Percentiles rank a stretch among this genome's conserved stretches.
These are phyloP conservation scores for Ceratopteris richardii DNA, from an alignment of 75 land plant species.

Conservation along the genomic window DNA sequence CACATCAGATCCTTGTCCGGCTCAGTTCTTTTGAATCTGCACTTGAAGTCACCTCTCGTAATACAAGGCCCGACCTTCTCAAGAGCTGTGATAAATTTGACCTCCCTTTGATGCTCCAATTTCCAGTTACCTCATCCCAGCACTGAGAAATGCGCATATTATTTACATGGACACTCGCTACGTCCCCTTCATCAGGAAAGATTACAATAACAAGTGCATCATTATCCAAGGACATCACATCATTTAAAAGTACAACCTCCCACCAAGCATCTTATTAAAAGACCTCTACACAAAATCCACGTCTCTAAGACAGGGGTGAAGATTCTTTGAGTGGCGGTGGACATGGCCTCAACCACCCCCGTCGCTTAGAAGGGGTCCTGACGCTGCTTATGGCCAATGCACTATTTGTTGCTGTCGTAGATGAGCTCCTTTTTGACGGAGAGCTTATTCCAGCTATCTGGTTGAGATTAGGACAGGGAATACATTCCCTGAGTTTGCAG, in stretches of 20 bases:
- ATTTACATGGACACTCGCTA: neutral
- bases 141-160: conserved; percentile 11
- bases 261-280: conserved; percentile 21
- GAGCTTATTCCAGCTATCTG: neutral
- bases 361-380: neutral
- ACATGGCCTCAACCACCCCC: neutral
- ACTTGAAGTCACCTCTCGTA: neutral
- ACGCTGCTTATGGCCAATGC: neutral
- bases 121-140: conserved; percentile 17
- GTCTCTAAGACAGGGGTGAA: neutral
- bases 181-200: conserved; percentile 20
- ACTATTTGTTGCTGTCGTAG: too few species aligned
- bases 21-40: too few species aligned
- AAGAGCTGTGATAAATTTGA: neutral
- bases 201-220: neutral
- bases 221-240: neutral
- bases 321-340: conserved; percentile 8
- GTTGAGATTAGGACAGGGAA: conserved; percentile 1
- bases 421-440: neutral
- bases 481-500: conserved; percentile 6
- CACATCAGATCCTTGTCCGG: too few species aligned
- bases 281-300: conserved; percentile 19
- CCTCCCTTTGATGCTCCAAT: conserved; percentile 10
- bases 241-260: conserved; percentile 17
- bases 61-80: neutral